Percentiles rank a stretch among this genome's conserved stretches.
Evolutionary conservation across 441 rosid genomes (phyloP).

Genomic region (Arabidopsis hybrid): DNA sequence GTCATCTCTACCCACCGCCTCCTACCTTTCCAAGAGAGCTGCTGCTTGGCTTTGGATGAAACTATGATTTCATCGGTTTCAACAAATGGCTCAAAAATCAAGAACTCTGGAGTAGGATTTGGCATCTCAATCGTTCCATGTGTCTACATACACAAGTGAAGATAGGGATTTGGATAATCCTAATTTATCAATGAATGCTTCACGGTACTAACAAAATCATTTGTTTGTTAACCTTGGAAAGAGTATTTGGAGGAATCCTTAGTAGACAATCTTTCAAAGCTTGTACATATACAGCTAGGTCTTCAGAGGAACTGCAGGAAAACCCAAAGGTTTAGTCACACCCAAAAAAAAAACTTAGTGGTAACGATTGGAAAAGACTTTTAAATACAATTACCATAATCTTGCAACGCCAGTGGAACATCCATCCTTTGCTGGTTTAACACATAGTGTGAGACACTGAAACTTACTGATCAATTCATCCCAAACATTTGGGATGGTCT

Average conservation of each 20-base stretch:
- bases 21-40: slow-evolving; percentile 74
- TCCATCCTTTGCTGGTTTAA: slow-evolving; percentile 97
- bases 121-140: slow-evolving; percentile 99
- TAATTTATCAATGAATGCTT: slow-evolving; percentile 11
- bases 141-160: slow-evolving; percentile 53
- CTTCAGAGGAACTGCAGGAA: slow-evolving; percentile 68
- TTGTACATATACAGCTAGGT: slow-evolving; percentile 71
- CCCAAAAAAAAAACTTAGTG: background rate
- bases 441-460: slow-evolving; percentile 78
- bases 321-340: slow-evolving; percentile 19
- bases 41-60: slow-evolving; percentile 61
- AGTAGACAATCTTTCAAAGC: slow-evolving; percentile 79
- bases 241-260: slow-evolving; percentile 81
- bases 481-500: slow-evolving; percentile 64
- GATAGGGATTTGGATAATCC: slow-evolving; percentile 11
- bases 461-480: slow-evolving; percentile 68
- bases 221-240: slow-evolving; percentile 70
- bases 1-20: slow-evolving; percentile 93
- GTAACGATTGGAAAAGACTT: slow-evolving; percentile 2
- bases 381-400: slow-evolving; percentile 62
- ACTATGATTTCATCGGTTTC: slow-evolving; percentile 88
- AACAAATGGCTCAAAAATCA: slow-evolving; percentile 91
- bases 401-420: slow-evolving; percentile 99
- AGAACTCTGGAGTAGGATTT: slow-evolving; percentile 75
- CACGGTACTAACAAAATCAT: background rate